Conservation (phyloP, 257 asterid species). For the Solanum piurae region DNA sequence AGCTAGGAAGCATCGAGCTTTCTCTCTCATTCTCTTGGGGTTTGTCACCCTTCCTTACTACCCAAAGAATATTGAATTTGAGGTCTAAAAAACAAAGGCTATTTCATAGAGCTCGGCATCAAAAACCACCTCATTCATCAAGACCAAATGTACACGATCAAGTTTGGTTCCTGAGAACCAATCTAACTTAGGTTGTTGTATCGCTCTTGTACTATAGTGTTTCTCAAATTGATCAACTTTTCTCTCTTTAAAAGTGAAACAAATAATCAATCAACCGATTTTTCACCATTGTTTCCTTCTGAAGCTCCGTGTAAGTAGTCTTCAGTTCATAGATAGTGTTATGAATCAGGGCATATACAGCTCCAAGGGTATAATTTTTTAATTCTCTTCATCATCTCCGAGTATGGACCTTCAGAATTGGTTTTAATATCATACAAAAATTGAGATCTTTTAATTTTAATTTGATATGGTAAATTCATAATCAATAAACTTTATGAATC, state of each 20-base stretch:
- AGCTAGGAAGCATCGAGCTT: slow-evolving; percentile 9
- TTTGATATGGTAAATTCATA: slow-evolving; percentile 7
- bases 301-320: slow-evolving; percentile 1
- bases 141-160: slow-evolving; percentile 5
- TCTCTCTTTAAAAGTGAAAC: slow-evolving; percentile 7
- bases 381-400: not conserved
- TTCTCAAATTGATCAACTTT: not conserved
- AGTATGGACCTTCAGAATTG: not conserved
- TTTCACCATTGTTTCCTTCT: slow-evolving; percentile 1
- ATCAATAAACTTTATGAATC: slow-evolving; percentile 11
- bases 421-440: not conserved
- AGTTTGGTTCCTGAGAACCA: not conserved
- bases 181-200: not conserved
- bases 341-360: not conserved
- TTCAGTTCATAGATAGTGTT: slow-evolving; percentile 13
- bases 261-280: slow-evolving; percentile 10
- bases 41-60: not conserved
- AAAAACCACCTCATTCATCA: slow-evolving; percentile 3
- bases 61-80: slow-evolving; percentile 10
- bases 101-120: slow-evolving; percentile 9
- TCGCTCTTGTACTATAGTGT: not conserved
- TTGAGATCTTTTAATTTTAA: slow-evolving; percentile 13
- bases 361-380: slow-evolving; percentile 1
- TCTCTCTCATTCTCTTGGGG: not conserved
- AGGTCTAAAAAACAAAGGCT: slow-evolving; percentile 6